phyloP scores from a whole-genome alignment of 495 filamentous ascomycete genomes.

The Talaromyces proteolyticus region DNA sequence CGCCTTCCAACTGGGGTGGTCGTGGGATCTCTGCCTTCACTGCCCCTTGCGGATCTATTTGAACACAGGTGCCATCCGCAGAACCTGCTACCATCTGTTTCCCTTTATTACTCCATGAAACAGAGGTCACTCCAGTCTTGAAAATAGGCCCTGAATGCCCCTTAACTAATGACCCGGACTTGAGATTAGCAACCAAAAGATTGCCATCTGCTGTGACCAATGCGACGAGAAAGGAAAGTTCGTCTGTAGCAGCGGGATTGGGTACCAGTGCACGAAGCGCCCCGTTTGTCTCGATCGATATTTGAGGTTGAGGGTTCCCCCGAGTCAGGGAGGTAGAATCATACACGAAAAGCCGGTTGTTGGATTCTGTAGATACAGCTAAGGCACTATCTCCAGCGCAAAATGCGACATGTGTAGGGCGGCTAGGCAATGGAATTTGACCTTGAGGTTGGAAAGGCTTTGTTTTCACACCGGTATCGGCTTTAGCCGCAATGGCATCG shows the following conservation, averaged over 20 bases:
- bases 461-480: constrained; percentile 51
- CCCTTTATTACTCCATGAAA: constrained; percentile 87
- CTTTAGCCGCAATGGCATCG: constrained; percentile 60
- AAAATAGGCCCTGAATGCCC: constrained; percentile 61
- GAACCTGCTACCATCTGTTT: constrained; percentile 91
- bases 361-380: constrained; percentile 74
- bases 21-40: constrained; percentile 73
- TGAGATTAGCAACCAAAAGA: constrained; percentile 76
- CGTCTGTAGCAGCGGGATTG: constrained; percentile 64
- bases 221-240: constrained; percentile 53
- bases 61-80: constrained; percentile 70
- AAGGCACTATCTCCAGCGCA: constrained; percentile 79
- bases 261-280: constrained; percentile 70
- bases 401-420: constrained; percentile 86
- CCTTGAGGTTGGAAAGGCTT: constrained; percentile 70
- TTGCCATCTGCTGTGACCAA: constrained; percentile 75
- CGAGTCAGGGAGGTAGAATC: constrained; percentile 59
- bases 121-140: constrained; percentile 71
- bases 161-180: constrained; percentile 51
- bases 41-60: constrained; percentile 75
- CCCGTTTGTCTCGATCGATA: constrained; percentile 73
- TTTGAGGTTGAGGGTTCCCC: constrained; percentile 57
- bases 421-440: constrained; percentile 62
- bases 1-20: constrained; percentile 58
- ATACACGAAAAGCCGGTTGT: constrained; percentile 80